Percentiles rank a stretch among this genome's conserved stretches.
Evolutionary conservation across 2,329 filamentous ascomycete species (phyloP).

Genomic region (Fusarium sarcochroum): DNA sequence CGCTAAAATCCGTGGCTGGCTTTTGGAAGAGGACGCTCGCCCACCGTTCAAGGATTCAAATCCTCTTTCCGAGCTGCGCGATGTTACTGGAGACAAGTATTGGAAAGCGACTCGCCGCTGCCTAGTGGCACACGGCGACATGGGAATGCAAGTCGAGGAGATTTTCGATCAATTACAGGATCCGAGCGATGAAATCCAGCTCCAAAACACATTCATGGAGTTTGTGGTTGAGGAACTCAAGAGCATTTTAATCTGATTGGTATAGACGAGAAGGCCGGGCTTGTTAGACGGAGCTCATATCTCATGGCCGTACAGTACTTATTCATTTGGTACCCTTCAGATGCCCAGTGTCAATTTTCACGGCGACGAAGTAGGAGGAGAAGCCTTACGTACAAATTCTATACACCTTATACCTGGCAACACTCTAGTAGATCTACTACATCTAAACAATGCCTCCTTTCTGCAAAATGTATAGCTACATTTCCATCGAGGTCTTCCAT

Average conservation of each 20-base stretch:
- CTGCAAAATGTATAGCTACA: background rate
- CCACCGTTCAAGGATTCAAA: background rate
- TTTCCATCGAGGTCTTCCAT: background rate
- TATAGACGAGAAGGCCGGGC: background rate
- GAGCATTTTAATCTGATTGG: background rate
- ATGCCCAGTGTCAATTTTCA: too few relatives aligned
- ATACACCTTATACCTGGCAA: background rate
- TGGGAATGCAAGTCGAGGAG: background rate
- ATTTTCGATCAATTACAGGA: background rate
- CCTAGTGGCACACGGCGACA: background rate
- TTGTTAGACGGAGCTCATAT: background rate
- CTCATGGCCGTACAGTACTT: too few relatives aligned
- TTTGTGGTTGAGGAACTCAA: background rate
- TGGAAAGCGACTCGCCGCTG: background rate
- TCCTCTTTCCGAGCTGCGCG: background rate
- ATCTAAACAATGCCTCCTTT: background rate
- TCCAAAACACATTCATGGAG: background rate
- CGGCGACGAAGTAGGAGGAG: too few relatives aligned
- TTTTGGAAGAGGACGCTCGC: background rate
- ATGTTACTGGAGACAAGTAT: background rate
- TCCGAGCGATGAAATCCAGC: background rate
- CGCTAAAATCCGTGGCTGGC: background rate
- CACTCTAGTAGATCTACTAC: background rate
- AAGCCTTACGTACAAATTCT: too few relatives aligned
- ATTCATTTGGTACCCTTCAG: too few relatives aligned